phyloP scores from a whole-genome alignment of 768 basidiomycete genomes.

The Boletus barrowsii region DNA sequence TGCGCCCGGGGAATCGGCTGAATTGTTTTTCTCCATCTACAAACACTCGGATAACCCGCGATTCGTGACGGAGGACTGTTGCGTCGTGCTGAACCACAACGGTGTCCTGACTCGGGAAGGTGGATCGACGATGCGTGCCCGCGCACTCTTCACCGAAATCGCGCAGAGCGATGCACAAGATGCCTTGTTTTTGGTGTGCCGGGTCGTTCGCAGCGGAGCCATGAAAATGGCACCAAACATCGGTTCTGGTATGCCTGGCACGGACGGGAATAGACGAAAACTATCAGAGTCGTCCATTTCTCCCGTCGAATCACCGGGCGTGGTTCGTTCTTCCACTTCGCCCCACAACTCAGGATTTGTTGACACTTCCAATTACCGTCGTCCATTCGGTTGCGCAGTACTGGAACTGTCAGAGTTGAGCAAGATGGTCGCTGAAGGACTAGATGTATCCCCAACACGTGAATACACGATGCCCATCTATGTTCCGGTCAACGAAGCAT shows the following conservation, averaged over 20 bases:
- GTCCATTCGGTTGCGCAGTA: slow-evolving; percentile 96
- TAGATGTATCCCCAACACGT: slow-evolving; percentile 58
- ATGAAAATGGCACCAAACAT: slow-evolving; percentile 67
- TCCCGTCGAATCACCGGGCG: slow-evolving; percentile 34
- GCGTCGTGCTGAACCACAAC: slow-evolving; percentile 85
- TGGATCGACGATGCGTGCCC: slow-evolving; percentile 52
- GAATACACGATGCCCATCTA: slow-evolving; percentile 90
- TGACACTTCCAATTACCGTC: slow-evolving; percentile 57
- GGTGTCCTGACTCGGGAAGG: slow-evolving; percentile 85
- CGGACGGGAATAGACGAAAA: slow-evolving; percentile 43
- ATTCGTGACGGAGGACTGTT: slow-evolving; percentile 94
- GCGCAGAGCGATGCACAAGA: slow-evolving; percentile 82
- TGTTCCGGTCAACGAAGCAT: slow-evolving; percentile 74
- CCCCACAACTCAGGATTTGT: slow-evolving; percentile 26
- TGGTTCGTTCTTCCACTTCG: slow-evolving; percentile 12
- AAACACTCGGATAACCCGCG: slow-evolving; percentile 70
- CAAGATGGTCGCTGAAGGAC: slow-evolving; percentile 62
- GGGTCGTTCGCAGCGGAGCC: slow-evolving; percentile 83
- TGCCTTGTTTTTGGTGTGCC: slow-evolving; percentile 85
- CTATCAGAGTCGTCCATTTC: slow-evolving; percentile 51
- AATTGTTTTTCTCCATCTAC: slow-evolving; percentile 92
- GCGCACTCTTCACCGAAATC: slow-evolving; percentile 90
- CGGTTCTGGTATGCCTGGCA: slow-evolving; percentile 43
- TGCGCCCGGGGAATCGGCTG: slow-evolving; percentile 86
- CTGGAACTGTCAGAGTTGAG: slow-evolving; percentile 77